Base-by-base conservation (phyloP, 352 stramenopile genomes). In the Pythium oligandrum region DNA sequence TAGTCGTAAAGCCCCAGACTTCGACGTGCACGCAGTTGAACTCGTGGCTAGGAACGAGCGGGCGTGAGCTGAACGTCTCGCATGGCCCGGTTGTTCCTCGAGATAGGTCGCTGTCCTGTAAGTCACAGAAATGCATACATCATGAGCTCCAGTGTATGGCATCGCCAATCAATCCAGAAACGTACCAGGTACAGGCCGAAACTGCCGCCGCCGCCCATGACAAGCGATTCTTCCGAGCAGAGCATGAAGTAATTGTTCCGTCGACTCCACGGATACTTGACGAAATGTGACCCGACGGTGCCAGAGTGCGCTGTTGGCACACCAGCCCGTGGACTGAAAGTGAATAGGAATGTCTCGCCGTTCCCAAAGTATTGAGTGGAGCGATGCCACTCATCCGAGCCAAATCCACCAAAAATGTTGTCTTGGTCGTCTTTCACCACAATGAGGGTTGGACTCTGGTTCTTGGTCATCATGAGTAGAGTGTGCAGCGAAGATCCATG, bases 241-340 rank as follows among this genome's bases (percentile, higher is more conserved):
- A 97, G 70, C 78, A 93, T 87, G 44, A 96, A 96, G 61, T 96
- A 96, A 57, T 77, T 90, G 70, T 96, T 97, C 48, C 85, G 82
- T 17, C 88, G 80, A 37, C 84, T 95, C 83, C 86, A 96, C 40
- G 83, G 61, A 47, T 92, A 95, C 52, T 90, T 91, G 7, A 72
- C 66, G 49, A 96, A 91, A 6, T 63, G 58, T 2, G 48, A 33
- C 4, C 32, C 52, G 31, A 33, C 17, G 10, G 4, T 12, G 10
- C 40, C 46, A 2, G 48, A 12, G 1, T 49, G 2, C 32, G 54
- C 6, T 36, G 52, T 6, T 17, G 43, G 36, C 0, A 47, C 37
- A 17, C 50, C 55, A 38, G 56, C 46, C 1, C 55, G 61, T 3
- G 61, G 79, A 17, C 72, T 69, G 49, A 96, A 94, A 0, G 83